These are phyloP conservation scores for Apophysomyces elegans DNA, from an alignment of 371 early-diverging fungal species.

Conservation along the genomic window DNA sequence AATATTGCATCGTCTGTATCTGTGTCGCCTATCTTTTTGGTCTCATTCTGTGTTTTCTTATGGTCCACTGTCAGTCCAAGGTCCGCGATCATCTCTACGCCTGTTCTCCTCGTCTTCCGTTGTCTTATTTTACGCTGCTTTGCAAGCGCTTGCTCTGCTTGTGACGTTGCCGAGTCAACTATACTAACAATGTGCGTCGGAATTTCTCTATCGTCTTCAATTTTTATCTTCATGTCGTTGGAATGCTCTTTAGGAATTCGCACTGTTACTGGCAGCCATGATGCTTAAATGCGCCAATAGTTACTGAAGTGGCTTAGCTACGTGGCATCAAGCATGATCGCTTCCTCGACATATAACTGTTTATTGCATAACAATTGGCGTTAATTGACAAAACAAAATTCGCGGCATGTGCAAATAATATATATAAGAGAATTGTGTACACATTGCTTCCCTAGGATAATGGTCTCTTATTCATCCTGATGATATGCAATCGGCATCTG, in stretches of 20 bases:
- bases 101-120: slow-evolving; percentile 16
- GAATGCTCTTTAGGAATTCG: background rate
- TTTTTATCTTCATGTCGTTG: slow-evolving; percentile 20
- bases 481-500: too few species aligned
- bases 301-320: too few species aligned
- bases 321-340: too few species aligned
- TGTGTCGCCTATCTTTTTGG: slow-evolving; percentile 12
- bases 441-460: too few species aligned
- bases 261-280: too few species aligned
- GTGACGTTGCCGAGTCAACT: slow-evolving; percentile 35
- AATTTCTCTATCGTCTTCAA: slow-evolving; percentile 54
- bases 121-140: slow-evolving; percentile 24
- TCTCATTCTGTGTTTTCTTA: slow-evolving; percentile 5
- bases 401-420: too few species aligned
- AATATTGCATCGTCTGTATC: slow-evolving; percentile 11
- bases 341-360: too few species aligned
- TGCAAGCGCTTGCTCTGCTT: slow-evolving; percentile 45
- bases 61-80: slow-evolving; percentile 19
- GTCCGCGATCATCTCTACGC: slow-evolving; percentile 16
- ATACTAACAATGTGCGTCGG: slow-evolving; percentile 51
- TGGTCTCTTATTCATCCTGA: too few species aligned
- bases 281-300: too few species aligned
- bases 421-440: too few species aligned
- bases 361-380: too few species aligned
- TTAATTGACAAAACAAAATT: too few species aligned